Percentiles rank a stretch among this genome's conserved stretches.
These are phyloP conservation scores for Inga laurina DNA, from an alignment of 306 rosid genomes.

Conservation along the genomic window DNA sequence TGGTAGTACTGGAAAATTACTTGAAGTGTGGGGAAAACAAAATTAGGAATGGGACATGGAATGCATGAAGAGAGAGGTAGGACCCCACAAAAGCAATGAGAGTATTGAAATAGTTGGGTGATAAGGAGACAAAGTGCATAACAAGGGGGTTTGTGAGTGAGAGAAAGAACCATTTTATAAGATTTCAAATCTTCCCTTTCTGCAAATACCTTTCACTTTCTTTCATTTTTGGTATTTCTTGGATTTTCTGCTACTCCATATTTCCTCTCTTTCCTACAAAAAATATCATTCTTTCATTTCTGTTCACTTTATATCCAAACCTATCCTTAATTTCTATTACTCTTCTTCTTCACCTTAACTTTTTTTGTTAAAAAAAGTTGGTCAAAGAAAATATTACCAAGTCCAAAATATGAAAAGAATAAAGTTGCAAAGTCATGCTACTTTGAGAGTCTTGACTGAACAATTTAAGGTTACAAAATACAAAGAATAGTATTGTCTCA, in stretches of 20 bases:
- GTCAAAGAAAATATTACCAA: background rate
- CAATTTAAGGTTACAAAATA: background rate
- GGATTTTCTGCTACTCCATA: background rate
- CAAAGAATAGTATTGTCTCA: background rate
- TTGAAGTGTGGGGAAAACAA: no score
- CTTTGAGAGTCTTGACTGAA: background rate
- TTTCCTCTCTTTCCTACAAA: background rate
- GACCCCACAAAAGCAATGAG: slow-evolving; percentile 15
- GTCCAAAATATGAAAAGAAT: no score
- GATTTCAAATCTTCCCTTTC: slow-evolving; percentile 35
- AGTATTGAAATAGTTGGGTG: slow-evolving; percentile 16
- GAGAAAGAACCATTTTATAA: background rate
- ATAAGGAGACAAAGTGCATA: slow-evolving; percentile 15
- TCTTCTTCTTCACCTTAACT: no score
- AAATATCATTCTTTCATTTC: background rate
- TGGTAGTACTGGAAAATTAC: no score
- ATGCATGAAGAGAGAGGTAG: slow-evolving; percentile 2
- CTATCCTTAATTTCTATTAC: background rate
- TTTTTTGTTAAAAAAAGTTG: no score
- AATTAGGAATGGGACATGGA: background rate
- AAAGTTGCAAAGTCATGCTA: background rate
- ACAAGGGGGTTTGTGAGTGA: slow-evolving; percentile 1
- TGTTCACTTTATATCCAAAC: background rate
- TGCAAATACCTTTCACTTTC: slow-evolving; percentile 21
- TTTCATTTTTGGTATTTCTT: background rate